A percentile compares a stretch with the other conserved stretches of the same genome.
phyloP scores from a whole-genome alignment of 2,329 filamentous ascomycete species.

The Tolypocladium sp. region DNA sequence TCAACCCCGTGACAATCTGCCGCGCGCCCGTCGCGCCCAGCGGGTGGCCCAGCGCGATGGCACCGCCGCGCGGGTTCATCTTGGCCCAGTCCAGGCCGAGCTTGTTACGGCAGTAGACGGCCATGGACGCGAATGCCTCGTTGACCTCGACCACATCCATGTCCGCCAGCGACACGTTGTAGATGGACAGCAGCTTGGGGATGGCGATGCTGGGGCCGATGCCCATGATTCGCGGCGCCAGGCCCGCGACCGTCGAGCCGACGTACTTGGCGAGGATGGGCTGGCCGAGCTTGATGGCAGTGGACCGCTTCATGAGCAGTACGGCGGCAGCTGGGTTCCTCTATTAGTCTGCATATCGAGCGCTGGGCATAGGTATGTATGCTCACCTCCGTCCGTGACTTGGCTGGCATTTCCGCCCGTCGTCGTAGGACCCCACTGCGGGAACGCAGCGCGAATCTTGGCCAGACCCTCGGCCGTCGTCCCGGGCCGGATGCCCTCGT shows the following conservation, averaged over 20 bases:
- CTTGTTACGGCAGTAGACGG: slow-evolving; percentile 77
- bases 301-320: slow-evolving; percentile 89
- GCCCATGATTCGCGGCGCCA: slow-evolving; percentile 93
- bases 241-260: slow-evolving; percentile 80
- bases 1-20: slow-evolving; percentile 83
- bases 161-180: slow-evolving; percentile 69
- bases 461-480: slow-evolving; percentile 74
- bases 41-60: slow-evolving; percentile 76
- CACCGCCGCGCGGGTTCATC: slow-evolving; percentile 74
- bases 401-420: slow-evolving; percentile 94
- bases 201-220: slow-evolving; percentile 71
- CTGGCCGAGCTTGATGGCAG: slow-evolving; percentile 76
- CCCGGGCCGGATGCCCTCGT: slow-evolving; percentile 85
- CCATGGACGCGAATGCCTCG: slow-evolving; percentile 97
- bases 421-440: slow-evolving; percentile 75
- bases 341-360: background rate
- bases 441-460: slow-evolving; percentile 87
- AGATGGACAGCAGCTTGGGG: slow-evolving; percentile 75
- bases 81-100: slow-evolving; percentile 64
- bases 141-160: slow-evolving; percentile 91
- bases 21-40: slow-evolving; percentile 69
- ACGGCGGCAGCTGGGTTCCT: slow-evolving; percentile 60
- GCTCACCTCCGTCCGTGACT: slow-evolving; percentile 77
- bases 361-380: background rate
- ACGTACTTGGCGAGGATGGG: slow-evolving; percentile 93